Percentiles rank a stretch among this genome's conserved stretches.
Evolutionary conservation across 1,284 basidiomycete genomes (phyloP).

Genomic region (Ustilago lituana): DNA sequence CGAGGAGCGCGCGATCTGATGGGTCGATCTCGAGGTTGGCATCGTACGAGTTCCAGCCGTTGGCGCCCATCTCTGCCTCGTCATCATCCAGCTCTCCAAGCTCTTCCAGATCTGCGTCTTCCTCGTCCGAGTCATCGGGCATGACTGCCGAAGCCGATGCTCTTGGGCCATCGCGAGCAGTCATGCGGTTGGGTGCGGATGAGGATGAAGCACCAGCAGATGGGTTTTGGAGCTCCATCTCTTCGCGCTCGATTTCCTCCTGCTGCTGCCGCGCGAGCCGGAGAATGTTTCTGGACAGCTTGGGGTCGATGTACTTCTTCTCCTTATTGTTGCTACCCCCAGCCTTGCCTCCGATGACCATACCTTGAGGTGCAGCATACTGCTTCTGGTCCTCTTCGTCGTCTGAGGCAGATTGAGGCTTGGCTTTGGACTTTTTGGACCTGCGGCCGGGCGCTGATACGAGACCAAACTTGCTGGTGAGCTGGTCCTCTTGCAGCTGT

Average conservation of each 20-base stretch:
- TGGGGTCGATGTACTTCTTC: conserved; percentile 68
- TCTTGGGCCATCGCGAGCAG: conserved; percentile 60
- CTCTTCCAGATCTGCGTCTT: conserved; percentile 56
- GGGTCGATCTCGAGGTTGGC: conserved; percentile 63
- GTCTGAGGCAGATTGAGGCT: conserved; percentile 23
- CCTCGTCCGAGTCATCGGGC: conserved; percentile 69
- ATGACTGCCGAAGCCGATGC: conserved; percentile 54
- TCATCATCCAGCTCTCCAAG: conserved; percentile 56
- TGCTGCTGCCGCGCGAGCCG: conserved; percentile 92
- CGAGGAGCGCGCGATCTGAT: conserved; percentile 61
- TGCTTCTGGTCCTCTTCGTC: conserved; percentile 35
- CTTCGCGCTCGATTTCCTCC: conserved; percentile 74
- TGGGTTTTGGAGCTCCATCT: conserved; percentile 49
- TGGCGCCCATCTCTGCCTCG: conserved; percentile 59
- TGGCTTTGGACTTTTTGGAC: conserved; percentile 26
- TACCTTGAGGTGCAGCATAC: conserved; percentile 39
- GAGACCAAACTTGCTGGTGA: conserved; percentile 49
- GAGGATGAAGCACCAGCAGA: conserved; percentile 17
- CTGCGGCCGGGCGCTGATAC: conserved; percentile 51
- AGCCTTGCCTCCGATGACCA: conserved; percentile 54
- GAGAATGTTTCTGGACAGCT: conserved; percentile 88
- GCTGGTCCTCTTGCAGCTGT: conserved; percentile 51
- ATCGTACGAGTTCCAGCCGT: conserved; percentile 54
- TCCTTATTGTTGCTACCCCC: conserved; percentile 39
- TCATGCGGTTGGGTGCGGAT: conserved; percentile 62